A percentile compares a stretch with the other conserved stretches of the same genome.
Conservation (phyloP, 768 basidiomycete genomes). For the Serendipita vermifera region DNA sequence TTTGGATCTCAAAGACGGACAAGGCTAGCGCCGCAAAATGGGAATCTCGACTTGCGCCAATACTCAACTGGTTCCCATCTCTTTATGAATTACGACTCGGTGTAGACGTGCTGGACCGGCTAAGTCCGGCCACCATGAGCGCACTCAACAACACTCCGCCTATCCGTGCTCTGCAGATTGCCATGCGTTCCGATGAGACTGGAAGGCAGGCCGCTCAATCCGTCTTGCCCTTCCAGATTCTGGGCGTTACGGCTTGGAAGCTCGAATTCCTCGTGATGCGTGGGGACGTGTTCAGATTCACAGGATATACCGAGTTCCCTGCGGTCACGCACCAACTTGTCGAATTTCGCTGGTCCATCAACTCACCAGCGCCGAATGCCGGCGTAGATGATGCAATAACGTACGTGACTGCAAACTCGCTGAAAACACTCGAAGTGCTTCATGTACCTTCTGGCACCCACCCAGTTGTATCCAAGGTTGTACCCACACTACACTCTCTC, state of each 20-base stretch:
- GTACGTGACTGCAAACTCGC: background rate
- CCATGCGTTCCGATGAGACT: background rate
- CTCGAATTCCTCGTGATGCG: background rate
- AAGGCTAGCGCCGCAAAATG: background rate
- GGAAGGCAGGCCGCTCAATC: background rate
- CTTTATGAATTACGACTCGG: constrained; percentile 1
- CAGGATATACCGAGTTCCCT: background rate
- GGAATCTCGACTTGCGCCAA: background rate
- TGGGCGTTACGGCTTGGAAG: background rate
- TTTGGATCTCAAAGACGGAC: background rate
- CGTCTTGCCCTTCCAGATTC: background rate
- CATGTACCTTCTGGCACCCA: background rate
- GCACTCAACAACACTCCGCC: background rate
- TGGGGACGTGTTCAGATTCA: background rate
- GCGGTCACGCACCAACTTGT: background rate
- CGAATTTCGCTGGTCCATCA: constrained; percentile 3
- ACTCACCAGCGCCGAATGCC: background rate
- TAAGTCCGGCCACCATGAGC: background rate
- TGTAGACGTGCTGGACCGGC: background rate
- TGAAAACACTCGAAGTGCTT: background rate
- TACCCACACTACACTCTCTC: background rate
- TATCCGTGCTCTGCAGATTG: background rate
- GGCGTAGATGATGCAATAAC: background rate
- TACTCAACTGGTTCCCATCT: background rate
- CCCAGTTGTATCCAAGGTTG: background rate